These are phyloP conservation scores for Fusarium lyarnte DNA, from an alignment of 2,329 filamentous ascomycete species.

Conservation along the genomic window DNA sequence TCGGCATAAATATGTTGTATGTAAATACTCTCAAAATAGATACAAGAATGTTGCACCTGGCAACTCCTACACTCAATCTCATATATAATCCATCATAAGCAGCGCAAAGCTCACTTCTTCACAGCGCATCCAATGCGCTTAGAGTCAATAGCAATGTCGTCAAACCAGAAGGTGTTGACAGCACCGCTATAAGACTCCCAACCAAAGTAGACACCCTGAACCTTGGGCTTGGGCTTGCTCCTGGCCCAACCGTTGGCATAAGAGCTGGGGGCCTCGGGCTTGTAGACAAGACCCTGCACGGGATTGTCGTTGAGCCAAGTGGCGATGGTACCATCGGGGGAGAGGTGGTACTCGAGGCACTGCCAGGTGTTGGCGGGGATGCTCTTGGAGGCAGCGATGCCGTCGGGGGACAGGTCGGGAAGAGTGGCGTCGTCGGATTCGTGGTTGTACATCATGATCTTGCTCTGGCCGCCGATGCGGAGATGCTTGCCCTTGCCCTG, in stretches of 20 bases:
- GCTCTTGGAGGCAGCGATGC: conserved; percentile 62
- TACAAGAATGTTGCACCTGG: conserved; percentile 24
- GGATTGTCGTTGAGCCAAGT: conserved; percentile 67
- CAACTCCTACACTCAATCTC: conserved; percentile 6
- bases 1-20: neutral
- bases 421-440: conserved; percentile 70
- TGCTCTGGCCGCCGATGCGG: conserved; percentile 68
- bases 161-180: conserved; percentile 70
- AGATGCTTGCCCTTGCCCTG: conserved; percentile 67
- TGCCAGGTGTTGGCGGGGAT: conserved; percentile 63
- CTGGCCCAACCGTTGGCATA: conserved; percentile 60
- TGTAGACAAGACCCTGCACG: conserved; percentile 57
- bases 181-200: conserved; percentile 72
- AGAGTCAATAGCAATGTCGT: conserved; percentile 61
- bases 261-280: conserved; percentile 55
- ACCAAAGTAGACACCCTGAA: conserved; percentile 67
- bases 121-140: conserved; percentile 34
- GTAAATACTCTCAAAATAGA: conserved; percentile 18
- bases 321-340: conserved; percentile 66
- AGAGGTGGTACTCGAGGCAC: conserved; percentile 70
- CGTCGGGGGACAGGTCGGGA: conserved; percentile 67
- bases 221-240: conserved; percentile 59
- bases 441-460: conserved; percentile 72
- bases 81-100: neutral
- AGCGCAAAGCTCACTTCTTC: conserved; percentile 3